Conservation (phyloP, 2,329 filamentous ascomycete genomes). For the Penicillium freii region DNA sequence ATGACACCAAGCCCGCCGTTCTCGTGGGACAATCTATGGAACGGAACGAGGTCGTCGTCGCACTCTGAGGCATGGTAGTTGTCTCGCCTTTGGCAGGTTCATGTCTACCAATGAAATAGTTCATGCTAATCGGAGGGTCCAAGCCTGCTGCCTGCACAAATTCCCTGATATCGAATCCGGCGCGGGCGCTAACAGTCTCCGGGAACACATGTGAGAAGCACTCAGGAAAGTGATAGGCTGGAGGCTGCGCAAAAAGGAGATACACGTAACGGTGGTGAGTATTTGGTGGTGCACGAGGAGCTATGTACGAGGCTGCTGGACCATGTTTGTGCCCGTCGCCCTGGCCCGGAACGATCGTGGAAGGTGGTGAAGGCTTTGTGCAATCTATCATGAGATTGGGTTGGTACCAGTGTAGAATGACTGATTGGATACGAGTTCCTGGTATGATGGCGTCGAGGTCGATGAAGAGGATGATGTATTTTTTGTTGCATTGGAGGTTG, state of each 20-base stretch:
- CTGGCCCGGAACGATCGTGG: neutral
- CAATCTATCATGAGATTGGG: slow-evolving; percentile 17
- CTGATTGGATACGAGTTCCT: slow-evolving; percentile 12
- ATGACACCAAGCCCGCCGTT: neutral
- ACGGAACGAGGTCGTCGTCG: slow-evolving; percentile 23
- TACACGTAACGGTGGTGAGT: slow-evolving; percentile 34
- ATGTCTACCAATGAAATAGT: slow-evolving; percentile 42
- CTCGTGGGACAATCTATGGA: slow-evolving; percentile 13
- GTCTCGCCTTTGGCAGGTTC: slow-evolving; percentile 11
- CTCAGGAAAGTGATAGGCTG: slow-evolving; percentile 27
- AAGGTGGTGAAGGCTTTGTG: neutral
- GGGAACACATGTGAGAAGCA: slow-evolving; percentile 36
- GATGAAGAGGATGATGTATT: slow-evolving; percentile 26
- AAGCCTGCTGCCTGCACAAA: slow-evolving; percentile 38
- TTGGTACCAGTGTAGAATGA: slow-evolving; percentile 32
- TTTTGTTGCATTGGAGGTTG: slow-evolving; percentile 7
- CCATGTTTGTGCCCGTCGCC: neutral
- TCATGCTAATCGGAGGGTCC: slow-evolving; percentile 33
- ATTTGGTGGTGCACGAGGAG: slow-evolving; percentile 29
- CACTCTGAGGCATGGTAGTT: slow-evolving; percentile 3
- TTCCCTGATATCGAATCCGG: slow-evolving; percentile 35
- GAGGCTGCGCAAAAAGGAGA: slow-evolving; percentile 30
- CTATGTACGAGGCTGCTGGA: slow-evolving; percentile 25
- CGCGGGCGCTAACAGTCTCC: slow-evolving; percentile 20
- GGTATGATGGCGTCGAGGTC: slow-evolving; percentile 26